Percentiles rank a stretch among this genome's conserved stretches.
phyloP scores from a whole-genome alignment of 1,284 basidiomycete species.

The Papiliotrema terrestris region DNA sequence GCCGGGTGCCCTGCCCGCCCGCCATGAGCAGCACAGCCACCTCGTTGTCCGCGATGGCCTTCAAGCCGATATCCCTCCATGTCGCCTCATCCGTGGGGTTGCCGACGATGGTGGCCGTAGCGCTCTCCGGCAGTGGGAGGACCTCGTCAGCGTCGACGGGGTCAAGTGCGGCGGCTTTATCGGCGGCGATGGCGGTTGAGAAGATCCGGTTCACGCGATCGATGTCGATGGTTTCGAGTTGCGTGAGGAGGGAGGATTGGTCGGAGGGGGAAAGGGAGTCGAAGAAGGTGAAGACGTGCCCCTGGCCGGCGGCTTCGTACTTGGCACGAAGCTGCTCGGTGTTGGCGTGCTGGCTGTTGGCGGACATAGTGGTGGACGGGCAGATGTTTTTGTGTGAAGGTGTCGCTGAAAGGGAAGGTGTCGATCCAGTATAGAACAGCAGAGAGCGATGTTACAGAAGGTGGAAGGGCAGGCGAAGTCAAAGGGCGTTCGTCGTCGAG shows the following conservation, averaged over 20 bases:
- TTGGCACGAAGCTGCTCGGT: constrained; percentile 35
- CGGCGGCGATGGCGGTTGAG: constrained; percentile 68
- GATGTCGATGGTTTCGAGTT: constrained; percentile 81
- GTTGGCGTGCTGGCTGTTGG: neutral
- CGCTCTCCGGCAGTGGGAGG: constrained; percentile 68
- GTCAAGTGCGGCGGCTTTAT: constrained; percentile 55
- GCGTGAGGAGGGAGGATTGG: constrained; percentile 62
- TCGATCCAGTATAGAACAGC: neutral
- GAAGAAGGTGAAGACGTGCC: constrained; percentile 87
- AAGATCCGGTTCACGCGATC: constrained; percentile 87
- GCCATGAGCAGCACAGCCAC: constrained; percentile 96
- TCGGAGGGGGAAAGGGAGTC: constrained; percentile 64
- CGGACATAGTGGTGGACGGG: neutral
- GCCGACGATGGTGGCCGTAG: constrained; percentile 63
- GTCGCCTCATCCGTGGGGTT: constrained; percentile 58
- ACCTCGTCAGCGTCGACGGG: constrained; percentile 23
- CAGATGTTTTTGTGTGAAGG: neutral
- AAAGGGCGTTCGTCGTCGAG: neutral
- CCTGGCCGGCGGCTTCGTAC: constrained; percentile 79
- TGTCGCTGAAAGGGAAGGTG: neutral
- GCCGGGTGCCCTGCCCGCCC: constrained; percentile 92
- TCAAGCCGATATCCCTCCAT: constrained; percentile 72
- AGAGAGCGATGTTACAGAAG: neutral
- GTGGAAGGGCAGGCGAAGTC: neutral
- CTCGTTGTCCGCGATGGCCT: constrained; percentile 73